Evolutionary conservation across 2,329 filamentous ascomycete species (phyloP).

Genomic region (Aspergillus luchuensis): DNA sequence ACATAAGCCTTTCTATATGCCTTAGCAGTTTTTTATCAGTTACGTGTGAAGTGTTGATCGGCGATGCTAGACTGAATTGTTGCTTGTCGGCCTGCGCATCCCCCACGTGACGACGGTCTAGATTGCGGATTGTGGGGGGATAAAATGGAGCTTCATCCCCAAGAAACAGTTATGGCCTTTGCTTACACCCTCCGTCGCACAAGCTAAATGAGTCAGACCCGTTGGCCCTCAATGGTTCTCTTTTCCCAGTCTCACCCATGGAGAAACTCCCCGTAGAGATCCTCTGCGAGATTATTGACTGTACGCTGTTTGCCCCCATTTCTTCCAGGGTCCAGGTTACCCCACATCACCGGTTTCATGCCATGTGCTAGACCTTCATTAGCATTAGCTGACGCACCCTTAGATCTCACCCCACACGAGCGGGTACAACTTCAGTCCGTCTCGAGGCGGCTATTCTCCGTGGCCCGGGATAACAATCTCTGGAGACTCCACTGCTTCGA

Average conservation of each 20-base stretch:
- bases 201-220: constrained; percentile 17
- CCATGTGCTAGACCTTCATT: constrained; percentile 23
- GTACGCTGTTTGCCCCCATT: constrained; percentile 48
- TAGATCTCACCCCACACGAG: constrained; percentile 65
- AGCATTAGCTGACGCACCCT: constrained; percentile 17
- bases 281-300: constrained; percentile 62
- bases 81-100: neutral
- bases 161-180: constrained; percentile 8
- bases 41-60: neutral
- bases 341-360: constrained; percentile 12
- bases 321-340: constrained; percentile 14
- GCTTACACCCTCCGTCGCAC: constrained; percentile 6
- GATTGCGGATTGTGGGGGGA: constrained; percentile 19
- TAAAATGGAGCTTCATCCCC: constrained; percentile 9
- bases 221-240: constrained; percentile 31
- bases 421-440: constrained; percentile 70
- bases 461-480: constrained; percentile 72
- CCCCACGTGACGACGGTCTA: constrained; percentile 20
- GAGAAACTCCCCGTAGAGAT: constrained; percentile 66
- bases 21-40: no score
- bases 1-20: no score
- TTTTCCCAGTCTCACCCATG: constrained; percentile 37
- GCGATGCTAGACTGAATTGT: neutral
- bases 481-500: constrained; percentile 78
- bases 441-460: constrained; percentile 64